Base-by-base conservation (phyloP, 1,139 yeast genomes). In the Protomyces gravidus region DNA sequence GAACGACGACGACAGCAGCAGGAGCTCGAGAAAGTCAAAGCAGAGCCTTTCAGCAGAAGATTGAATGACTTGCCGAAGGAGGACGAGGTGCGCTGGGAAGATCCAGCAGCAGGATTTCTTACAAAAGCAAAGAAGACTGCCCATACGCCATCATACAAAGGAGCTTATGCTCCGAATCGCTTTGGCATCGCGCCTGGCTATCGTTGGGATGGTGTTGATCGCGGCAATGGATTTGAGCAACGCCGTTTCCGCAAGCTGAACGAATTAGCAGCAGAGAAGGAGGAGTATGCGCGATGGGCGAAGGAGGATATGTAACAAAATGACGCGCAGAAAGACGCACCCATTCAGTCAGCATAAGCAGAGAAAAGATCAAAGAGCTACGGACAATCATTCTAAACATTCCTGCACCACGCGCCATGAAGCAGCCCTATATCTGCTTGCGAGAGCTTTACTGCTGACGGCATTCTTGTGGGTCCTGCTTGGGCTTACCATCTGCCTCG, bases 171-270 rank as follows among this genome's bases (percentile, higher is more conserved):
- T 0, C 80, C 80, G 26, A 90, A 90, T 68, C 72, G 97, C 63
- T 90, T 88, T 71, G 79, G 79, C 2, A 84, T 90, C 19, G 73
- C 74, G 4, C 95, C 97, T 0, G 97, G 97, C 0, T 76, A 77
- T 65, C 75, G 88, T 61, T 90, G 97, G 97, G 97, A 90, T 70
- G 97, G 97, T 0, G 84, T 89, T 0, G 94, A 89, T 71, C 75
- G 97, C 62, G 82, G 95, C 0, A 90, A 85, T 69, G 97, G 97
- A n/a, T 90, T 86, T 71, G 97, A 90, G 69, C 75, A 74, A 53
- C 74, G 78, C 63, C 79, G 86, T 76, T 77, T 87, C 68, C 75
- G 79, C 42, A 80, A 78, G 63, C 80, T 81, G 60, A 77, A 75
- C 32, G 85, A 83, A 56, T 23, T 42, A 26, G 17, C 19, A 5